phyloP scores from a whole-genome alignment of 345 rosid species.

The Hibiscus mutabilis region DNA sequence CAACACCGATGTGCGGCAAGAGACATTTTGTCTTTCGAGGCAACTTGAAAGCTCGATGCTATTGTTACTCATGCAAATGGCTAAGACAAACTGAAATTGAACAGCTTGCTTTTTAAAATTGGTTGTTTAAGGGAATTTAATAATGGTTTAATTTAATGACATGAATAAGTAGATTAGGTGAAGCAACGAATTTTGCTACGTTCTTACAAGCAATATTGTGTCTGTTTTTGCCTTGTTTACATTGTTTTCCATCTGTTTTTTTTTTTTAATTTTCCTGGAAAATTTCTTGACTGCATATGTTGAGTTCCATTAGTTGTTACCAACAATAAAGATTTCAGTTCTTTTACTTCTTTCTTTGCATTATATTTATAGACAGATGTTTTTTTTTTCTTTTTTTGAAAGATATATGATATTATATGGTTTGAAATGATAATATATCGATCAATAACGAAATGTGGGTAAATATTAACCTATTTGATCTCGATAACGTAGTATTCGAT shows the following conservation, averaged over 20 bases:
- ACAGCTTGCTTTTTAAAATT: neutral
- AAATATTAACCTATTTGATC: no score
- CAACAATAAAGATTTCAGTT: neutral
- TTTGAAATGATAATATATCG: no score
- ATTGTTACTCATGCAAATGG: neutral
- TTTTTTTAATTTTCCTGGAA: neutral
- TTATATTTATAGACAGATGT: no score
- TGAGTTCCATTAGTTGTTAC: neutral
- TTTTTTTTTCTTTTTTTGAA: no score
- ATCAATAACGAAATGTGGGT: no score
- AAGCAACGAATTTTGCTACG: neutral
- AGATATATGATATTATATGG: no score
- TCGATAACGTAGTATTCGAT: no score
- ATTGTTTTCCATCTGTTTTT: neutral
- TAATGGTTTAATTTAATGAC: neutral
- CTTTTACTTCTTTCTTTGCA: no score
- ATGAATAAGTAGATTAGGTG: conserved; percentile 10
- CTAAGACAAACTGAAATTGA: neutral
- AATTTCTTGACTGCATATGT: neutral
- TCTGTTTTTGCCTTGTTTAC: conserved; percentile 12
- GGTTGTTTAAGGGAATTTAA: neutral
- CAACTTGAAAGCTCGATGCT: neutral
- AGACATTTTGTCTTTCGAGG: neutral
- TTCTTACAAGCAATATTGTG: neutral
- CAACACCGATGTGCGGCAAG: neutral